A percentile compares a stretch with the other conserved stretches of the same genome.
These are phyloP conservation scores for Hymenoscyphus linearis DNA, from an alignment of 2,329 filamentous ascomycete species.

Conservation along the genomic window DNA sequence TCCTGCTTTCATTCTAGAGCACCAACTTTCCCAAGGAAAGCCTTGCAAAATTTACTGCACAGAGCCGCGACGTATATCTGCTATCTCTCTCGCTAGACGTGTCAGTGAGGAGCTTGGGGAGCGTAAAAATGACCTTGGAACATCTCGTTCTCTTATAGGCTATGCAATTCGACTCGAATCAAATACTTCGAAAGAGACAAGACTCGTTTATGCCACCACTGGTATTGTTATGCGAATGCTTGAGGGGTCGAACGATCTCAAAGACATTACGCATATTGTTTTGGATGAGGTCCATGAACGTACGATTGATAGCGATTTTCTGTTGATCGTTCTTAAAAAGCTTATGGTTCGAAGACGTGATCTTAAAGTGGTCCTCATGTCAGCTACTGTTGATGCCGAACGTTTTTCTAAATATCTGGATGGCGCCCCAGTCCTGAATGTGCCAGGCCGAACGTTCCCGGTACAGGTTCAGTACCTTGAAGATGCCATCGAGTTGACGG, in stretches of 20 bases:
- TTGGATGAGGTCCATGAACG: conserved; percentile 98
- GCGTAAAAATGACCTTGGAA: conserved; percentile 74
- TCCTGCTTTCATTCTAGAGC: conserved; percentile 88
- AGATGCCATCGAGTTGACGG: conserved; percentile 84
- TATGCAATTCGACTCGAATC: conserved; percentile 93
- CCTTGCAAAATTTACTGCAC: conserved; percentile 93
- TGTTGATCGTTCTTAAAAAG: conserved; percentile 85
- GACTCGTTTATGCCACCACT: conserved; percentile 82
- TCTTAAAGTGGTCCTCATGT: conserved; percentile 94
- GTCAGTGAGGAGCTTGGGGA: conserved; percentile 96
- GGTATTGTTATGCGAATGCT: conserved; percentile 98
- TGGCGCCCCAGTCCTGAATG: conserved; percentile 78
- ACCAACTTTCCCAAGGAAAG: conserved; percentile 74
- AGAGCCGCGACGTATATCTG: conserved; percentile 90
- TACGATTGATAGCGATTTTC: conserved; percentile 93
- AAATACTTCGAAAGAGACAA: conserved; percentile 74
- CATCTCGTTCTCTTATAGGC: conserved; percentile 76
- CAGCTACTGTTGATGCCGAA: conserved; percentile 89
- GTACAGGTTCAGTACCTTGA: conserved; percentile 85
- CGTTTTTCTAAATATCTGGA: conserved; percentile 86
- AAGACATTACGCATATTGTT: conserved; percentile 86
- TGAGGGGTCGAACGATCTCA: conserved; percentile 78
- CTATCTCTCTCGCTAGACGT: conserved; percentile 85
- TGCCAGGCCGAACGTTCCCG: conserved; percentile 90
- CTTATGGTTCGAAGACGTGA: conserved; percentile 70